phyloP scores from a whole-genome alignment of 352 stramenopile species.

The Phytopythium mirpurense region DNA sequence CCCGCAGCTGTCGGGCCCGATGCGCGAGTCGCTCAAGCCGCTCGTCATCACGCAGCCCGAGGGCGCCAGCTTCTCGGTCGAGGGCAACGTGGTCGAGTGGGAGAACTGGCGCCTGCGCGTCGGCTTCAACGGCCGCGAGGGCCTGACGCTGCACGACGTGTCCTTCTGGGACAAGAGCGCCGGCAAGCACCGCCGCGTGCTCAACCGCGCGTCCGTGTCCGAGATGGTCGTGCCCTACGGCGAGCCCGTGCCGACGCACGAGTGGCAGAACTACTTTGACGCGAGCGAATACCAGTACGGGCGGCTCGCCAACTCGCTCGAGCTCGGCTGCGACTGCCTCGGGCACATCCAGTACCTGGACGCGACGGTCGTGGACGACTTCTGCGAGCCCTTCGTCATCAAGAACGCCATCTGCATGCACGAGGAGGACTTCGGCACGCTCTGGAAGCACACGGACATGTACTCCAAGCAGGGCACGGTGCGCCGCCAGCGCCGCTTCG shows the following conservation, averaged over 20 bases:
- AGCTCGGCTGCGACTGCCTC: slow-evolving; percentile 81
- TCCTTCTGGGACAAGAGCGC: slow-evolving; percentile 26
- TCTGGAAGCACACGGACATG: slow-evolving; percentile 74
- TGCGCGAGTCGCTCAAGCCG: slow-evolving; percentile 45
- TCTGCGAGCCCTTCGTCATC: slow-evolving; percentile 40
- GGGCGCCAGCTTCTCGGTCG: slow-evolving; percentile 66
- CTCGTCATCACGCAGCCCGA: slow-evolving; percentile 71
- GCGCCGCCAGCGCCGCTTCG: slow-evolving; percentile 57
- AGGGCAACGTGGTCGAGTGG: slow-evolving; percentile 65
- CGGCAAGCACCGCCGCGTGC: slow-evolving; percentile 41
- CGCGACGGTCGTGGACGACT: slow-evolving; percentile 48
- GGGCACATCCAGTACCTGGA: slow-evolving; percentile 85
- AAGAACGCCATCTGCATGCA: slow-evolving; percentile 82
- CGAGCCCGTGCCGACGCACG: slow-evolving; percentile 59
- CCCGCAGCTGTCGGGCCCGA: slow-evolving; percentile 27
- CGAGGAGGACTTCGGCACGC: slow-evolving; percentile 72
- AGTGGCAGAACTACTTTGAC: slow-evolving; percentile 85
- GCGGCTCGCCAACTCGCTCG: slow-evolving; percentile 69
- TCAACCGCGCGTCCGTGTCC: slow-evolving; percentile 66
- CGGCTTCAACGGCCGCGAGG: slow-evolving; percentile 80
- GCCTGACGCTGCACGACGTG: slow-evolving; percentile 69
- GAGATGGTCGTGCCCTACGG: slow-evolving; percentile 88
- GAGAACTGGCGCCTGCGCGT: slow-evolving; percentile 81
- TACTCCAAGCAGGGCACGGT: slow-evolving; percentile 28
- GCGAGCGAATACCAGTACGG: slow-evolving; percentile 78